These are phyloP conservation scores for Tagetes patula DNA, from an alignment of 129 eudicot genomes.

Conservation along the genomic window DNA sequence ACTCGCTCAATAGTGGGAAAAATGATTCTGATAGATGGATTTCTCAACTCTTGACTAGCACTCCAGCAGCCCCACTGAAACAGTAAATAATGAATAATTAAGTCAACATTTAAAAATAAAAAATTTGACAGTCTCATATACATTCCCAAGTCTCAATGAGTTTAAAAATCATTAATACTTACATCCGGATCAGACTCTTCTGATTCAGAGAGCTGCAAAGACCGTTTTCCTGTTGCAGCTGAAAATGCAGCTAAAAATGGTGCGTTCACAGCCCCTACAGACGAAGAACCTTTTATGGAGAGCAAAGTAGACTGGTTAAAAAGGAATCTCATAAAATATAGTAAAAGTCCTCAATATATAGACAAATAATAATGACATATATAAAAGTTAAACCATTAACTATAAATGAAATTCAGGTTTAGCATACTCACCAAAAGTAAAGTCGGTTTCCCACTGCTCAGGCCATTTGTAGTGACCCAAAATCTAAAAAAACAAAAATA, in stretches of 20 bases:
- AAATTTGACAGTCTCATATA: neutral
- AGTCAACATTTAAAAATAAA: neutral
- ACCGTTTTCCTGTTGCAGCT: constrained; percentile 85
- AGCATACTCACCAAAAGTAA: constrained; percentile 62
- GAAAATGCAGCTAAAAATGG: constrained; percentile 92
- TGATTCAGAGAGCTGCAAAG: constrained; percentile 59
- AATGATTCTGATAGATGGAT: constrained; percentile 69
- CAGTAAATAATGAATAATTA: constrained; percentile 8
- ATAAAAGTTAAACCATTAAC: neutral
- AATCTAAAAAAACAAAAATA: constrained; percentile 45
- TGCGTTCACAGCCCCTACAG: constrained; percentile 72
- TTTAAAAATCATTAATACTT: constrained; percentile 26
- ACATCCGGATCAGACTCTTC: constrained; percentile 98
- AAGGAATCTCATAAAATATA: too few relatives aligned
- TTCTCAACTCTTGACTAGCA: constrained; percentile 76
- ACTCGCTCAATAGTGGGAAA: constrained; percentile 90
- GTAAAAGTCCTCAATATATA: neutral
- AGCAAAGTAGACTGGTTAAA: too few relatives aligned
- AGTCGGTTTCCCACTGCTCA: constrained; percentile 78
- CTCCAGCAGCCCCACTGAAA: constrained; percentile 98
- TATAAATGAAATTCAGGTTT: neutral
- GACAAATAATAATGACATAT: neutral
- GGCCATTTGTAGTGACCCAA: constrained; percentile 91
- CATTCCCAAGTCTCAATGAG: too few relatives aligned
- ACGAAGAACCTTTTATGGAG: constrained; percentile 67